Conservation (phyloP, 345 rosid genomes). For the Eucalyptus decipiens region DNA sequence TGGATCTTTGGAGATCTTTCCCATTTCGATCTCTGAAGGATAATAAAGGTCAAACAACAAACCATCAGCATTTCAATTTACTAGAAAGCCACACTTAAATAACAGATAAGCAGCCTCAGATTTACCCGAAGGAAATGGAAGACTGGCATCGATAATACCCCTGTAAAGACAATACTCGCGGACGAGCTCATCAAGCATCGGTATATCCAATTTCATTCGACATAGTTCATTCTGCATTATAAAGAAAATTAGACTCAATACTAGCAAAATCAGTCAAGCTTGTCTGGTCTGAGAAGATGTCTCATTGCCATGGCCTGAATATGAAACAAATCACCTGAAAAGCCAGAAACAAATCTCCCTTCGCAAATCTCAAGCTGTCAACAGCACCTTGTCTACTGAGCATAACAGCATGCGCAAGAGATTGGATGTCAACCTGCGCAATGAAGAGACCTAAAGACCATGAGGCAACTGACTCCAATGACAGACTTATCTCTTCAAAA, state of each 20-base stretch:
- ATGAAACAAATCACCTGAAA: conserved; percentile 48
- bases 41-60: not conserved
- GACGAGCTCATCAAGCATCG: conserved; percentile 76
- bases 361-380: conserved; percentile 89
- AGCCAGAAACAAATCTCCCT: conserved; percentile 88
- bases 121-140: conserved; percentile 23
- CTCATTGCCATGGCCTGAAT: not conserved
- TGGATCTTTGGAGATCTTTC: conserved; percentile 11
- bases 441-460: not conserved
- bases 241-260: not conserved
- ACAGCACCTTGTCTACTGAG: conserved; percentile 95
- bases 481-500: not conserved
- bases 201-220: conserved; percentile 68
- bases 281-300: not conserved
- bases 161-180: conserved; percentile 87
- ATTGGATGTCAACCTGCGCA: conserved; percentile 82
- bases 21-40: conserved; percentile 1
- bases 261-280: not conserved
- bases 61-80: not conserved
- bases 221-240: conserved; percentile 82
- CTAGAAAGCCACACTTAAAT: not conserved
- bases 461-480: not conserved
- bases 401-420: conserved; percentile 95
- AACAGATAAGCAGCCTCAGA: not conserved
- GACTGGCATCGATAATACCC: conserved; percentile 63